Conservation (phyloP, 176 grass and related monocot genomes). For the Ampelocalamus luodianensis region DNA sequence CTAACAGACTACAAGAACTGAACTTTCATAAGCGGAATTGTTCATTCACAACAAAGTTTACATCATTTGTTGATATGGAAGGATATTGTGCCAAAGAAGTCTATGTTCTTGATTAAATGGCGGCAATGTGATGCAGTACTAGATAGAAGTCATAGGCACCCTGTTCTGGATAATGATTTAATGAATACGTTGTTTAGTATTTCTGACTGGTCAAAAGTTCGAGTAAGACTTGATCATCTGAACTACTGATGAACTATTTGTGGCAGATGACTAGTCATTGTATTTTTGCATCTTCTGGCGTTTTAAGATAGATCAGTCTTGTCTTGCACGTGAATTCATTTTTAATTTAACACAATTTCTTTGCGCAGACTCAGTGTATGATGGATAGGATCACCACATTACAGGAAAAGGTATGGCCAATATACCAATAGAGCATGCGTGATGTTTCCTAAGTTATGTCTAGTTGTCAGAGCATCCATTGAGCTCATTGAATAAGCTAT, state of each 20-base stretch:
- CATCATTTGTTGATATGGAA: background rate
- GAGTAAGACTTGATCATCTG: background rate
- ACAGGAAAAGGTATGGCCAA: constrained; percentile 30
- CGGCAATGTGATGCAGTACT: too few species aligned
- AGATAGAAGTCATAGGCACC: too few species aligned
- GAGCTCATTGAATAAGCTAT: background rate
- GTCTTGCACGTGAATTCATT: background rate
- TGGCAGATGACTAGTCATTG: background rate
- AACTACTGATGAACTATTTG: background rate
- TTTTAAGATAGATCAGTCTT: background rate
- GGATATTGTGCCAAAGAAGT: too few species aligned
- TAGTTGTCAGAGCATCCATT: background rate
- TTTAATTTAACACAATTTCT: background rate
- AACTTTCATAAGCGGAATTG: background rate
- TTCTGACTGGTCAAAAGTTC: too few species aligned
- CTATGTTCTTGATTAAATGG: too few species aligned
- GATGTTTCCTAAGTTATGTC: constrained; percentile 7
- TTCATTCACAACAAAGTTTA: background rate
- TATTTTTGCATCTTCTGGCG: background rate
- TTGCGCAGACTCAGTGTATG: background rate
- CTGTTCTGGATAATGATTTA: too few species aligned
- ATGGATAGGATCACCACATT: background rate
- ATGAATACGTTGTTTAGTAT: too few species aligned
- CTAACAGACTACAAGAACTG: background rate
- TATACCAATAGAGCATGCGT: background rate